phyloP scores from a whole-genome alignment of 2,329 filamentous ascomycete genomes.

The Neopestalotiopsis sp. region DNA sequence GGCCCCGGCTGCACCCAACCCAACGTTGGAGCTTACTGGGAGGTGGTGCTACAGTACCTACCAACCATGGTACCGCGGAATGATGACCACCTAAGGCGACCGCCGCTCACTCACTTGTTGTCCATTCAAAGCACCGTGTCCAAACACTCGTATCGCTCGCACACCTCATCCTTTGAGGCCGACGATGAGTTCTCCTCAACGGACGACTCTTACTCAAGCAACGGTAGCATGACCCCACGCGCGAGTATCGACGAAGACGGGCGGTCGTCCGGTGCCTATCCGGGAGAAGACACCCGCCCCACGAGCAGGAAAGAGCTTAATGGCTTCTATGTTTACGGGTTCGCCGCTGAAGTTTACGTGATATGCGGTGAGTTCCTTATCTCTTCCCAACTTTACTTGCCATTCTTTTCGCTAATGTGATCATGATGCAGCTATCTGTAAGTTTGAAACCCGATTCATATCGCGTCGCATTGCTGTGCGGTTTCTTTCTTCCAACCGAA shows the following conservation, averaged over 20 bases:
- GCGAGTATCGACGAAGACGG: conserved; percentile 42
- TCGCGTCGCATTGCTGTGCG: neutral
- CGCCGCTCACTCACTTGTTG: conserved; percentile 52
- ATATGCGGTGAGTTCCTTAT: conserved; percentile 74
- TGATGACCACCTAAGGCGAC: conserved; percentile 35
- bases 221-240: conserved; percentile 42
- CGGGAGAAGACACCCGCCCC: conserved; percentile 84
- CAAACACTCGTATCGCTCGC: conserved; percentile 62
- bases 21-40: conserved; percentile 4
- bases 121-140: conserved; percentile 56
- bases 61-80: conserved; percentile 41
- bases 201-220: conserved; percentile 37
- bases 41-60: neutral
- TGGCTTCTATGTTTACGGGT: conserved; percentile 96
- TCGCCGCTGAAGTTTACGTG: conserved; percentile 95
- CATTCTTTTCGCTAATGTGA: conserved; percentile 1
- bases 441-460: conserved; percentile 2
- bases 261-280: conserved; percentile 58
- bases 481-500: neutral
- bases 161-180: conserved; percentile 69
- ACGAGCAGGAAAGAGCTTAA: conserved; percentile 87
- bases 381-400: neutral
- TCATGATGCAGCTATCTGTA: conserved; percentile 21
- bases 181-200: conserved; percentile 69
- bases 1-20: neutral